Percentiles rank a stretch among this genome's conserved stretches.
Conservation (phyloP, 495 filamentous ascomycete genomes). For the Lophium mytilinum region DNA sequence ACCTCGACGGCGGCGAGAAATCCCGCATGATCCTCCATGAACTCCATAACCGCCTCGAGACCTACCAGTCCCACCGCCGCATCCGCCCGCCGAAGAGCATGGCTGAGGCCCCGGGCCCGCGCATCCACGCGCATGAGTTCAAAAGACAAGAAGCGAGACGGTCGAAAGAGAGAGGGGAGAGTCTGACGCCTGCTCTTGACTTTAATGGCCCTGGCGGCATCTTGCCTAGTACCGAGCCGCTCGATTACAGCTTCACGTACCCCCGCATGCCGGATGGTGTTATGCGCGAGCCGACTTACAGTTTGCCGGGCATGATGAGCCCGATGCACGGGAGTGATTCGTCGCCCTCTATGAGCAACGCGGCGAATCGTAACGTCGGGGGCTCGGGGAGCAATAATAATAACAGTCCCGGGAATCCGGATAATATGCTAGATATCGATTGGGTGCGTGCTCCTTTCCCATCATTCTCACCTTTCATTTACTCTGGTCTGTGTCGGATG, state of each 20-base stretch:
- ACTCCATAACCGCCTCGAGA: slow-evolving; percentile 32
- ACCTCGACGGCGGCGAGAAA: slow-evolving; percentile 37
- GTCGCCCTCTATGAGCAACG: neutral
- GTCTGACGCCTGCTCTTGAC: too few relatives aligned
- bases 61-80: slow-evolving; percentile 34
- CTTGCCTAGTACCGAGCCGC: too few relatives aligned
- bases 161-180: neutral
- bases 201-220: too few relatives aligned
- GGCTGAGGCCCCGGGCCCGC: slow-evolving; percentile 5
- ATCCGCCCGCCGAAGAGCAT: slow-evolving; percentile 31
- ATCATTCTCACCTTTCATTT: neutral
- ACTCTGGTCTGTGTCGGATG: neutral
- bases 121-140: neutral
- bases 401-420: slow-evolving; percentile 1
- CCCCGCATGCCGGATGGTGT: too few relatives aligned
- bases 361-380: neutral
- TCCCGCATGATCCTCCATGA: slow-evolving; percentile 35
- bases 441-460: slow-evolving; percentile 20
- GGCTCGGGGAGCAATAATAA: neutral
- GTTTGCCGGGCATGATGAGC: neutral
- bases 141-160: neutral
- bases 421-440: slow-evolving; percentile 24
- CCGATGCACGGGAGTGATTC: neutral
- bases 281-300: neutral
- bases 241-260: too few relatives aligned